Evolutionary conservation across 495 filamentous ascomycete genomes (phyloP), one percentile per base, ranked within the genome.

Genomic region (Aspergillus indologenus): DNA sequence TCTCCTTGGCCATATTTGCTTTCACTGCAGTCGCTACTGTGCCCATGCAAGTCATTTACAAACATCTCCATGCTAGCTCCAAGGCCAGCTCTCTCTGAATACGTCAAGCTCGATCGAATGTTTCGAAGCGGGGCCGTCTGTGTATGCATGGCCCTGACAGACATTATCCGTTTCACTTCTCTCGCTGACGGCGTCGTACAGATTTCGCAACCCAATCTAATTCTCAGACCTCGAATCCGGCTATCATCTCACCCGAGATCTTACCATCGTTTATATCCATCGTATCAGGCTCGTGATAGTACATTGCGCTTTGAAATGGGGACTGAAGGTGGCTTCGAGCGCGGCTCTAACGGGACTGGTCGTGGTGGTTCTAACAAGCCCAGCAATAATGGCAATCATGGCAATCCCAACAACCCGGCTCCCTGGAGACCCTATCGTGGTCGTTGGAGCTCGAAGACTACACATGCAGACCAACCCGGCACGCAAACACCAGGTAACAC

Each of bases 391-490:
- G 20, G 26, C 12, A 8, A 20, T 23, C 23, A 21, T 20, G 20
- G 26, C 12, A 8, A 20, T 23, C 23, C 50, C 26, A 23, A 45
- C 15, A 9, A 49, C 0, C 61, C 24, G 6, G 17, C 53, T 7
- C 53, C 53, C 34, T 66, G 64, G 64, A 61, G 64, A 23, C 64
- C 64, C 1, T 62, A 66, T 46, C 31, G 45, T 15, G 60, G 56
- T 40, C 64, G 64, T 23, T 66, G 64, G 64, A 56, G 52, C 24
- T 29, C 56, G 20, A 66, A 61, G 21, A 45, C 29, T 17, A 42
- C 42, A 29, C 43, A 46, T 47, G 29, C 46, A 18, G 48, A 50
- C 5, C 26, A 53, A 22, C 26, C 45, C 29, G 24, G 22, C 42
- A 58, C 21, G 5, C 29, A 29, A 9, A 17, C 51, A n/a, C 34